Conservation (phyloP, 305 asterid species). For the Caryopteris hybrid region DNA sequence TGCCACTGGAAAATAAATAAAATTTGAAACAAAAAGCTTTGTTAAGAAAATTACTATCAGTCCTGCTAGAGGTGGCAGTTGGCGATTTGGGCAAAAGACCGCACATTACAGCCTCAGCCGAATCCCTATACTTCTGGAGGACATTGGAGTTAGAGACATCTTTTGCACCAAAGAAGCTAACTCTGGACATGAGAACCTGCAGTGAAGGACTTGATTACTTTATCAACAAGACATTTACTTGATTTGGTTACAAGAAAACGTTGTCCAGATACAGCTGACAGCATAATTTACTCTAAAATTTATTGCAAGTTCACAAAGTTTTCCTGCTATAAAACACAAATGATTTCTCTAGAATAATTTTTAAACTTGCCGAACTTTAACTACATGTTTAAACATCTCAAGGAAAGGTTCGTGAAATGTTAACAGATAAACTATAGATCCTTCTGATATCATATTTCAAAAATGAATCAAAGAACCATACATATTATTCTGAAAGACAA, state of each 20-base stretch:
- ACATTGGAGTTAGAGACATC: slow-evolving; percentile 42
- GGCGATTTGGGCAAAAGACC: slow-evolving; percentile 91
- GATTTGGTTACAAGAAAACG: neutral
- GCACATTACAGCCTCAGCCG: slow-evolving; percentile 98
- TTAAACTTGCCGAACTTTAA: too few species aligned
- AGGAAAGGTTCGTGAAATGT: too few species aligned
- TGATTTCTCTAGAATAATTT: too few species aligned
- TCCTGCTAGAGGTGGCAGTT: slow-evolving; percentile 84
- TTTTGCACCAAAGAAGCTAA: slow-evolving; percentile 73
- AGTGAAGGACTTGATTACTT: neutral
- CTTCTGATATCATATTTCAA: neutral
- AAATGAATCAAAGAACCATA: neutral
- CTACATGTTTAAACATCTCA: too few species aligned
- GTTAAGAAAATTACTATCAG: slow-evolving; percentile 44
- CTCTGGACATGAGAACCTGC: slow-evolving; percentile 88
- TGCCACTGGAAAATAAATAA: neutral
- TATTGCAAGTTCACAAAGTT: too few species aligned
- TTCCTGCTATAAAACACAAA: too few species aligned
- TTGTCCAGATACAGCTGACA: neutral
- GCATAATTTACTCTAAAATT: too few species aligned
- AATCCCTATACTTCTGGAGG: slow-evolving; percentile 55
- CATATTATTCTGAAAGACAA: neutral
- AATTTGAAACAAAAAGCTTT: neutral
- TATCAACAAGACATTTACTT: neutral
- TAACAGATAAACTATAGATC: neutral